Base-by-base conservation (phyloP, 129 eudicot genomes). In the Centaurea solstitialis region DNA sequence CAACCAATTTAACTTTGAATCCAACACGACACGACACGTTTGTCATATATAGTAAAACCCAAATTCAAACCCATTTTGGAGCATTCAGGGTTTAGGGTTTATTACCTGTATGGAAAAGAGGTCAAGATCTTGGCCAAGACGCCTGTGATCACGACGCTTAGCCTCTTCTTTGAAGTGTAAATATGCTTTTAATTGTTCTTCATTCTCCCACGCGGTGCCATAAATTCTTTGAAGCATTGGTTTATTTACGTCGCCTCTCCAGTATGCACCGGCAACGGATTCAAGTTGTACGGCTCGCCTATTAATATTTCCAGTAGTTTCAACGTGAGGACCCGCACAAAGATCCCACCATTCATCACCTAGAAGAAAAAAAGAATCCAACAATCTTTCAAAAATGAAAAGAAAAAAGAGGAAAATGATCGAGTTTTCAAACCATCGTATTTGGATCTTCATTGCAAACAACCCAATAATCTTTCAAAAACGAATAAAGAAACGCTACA, bases 311-410 rank as follows among this genome's bases (percentile, higher is more conserved):
- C 99, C 99, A 68, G 99, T 96, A 81, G 99, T 85, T 88, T 96
- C 99, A 78, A 96, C 98, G 79, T 96, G 99, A 68, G 99, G 99
- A 67, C 99, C 99, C 30, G 98, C 99, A 89, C 99, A 96, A 75
- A 96, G 98, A 84, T 96, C 99, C 99, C 99, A 96, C 99, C 99
- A 96, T 70, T 96, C 98, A 84, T 93, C 77, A 72, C 99, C 99
- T 95, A 65, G n/a, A 83, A 65, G n/a, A 83, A 82, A 33, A 35
- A 45, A 21, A 17, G 77, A 26, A 80, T 64, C 37, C 72, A 37
- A 45, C 26, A 65, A 35, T 30, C 26, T 4, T 33, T 37, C 45
- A 1, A 66, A 39, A 23, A 84, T 22, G 22, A 43, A 50, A 50
- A 33, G 2, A 66, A 22, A 22, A 62, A 5, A 57, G 38, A 28